Evolutionary conservation across 2,329 filamentous ascomycete genomes (phyloP).

Genomic region (Massarina eburnea): DNA sequence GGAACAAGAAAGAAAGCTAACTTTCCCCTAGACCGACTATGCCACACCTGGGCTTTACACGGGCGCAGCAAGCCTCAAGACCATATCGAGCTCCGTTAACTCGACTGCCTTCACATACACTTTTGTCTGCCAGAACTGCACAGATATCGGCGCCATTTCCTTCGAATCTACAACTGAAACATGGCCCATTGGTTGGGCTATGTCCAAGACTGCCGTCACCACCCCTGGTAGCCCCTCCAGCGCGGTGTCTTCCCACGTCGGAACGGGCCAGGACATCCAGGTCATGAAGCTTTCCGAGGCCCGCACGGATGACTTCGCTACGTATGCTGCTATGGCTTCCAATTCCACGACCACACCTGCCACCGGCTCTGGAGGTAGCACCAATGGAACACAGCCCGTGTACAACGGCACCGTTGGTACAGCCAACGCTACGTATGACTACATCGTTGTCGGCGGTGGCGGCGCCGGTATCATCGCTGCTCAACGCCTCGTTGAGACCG

Average conservation of each 20-base stretch:
- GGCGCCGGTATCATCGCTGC: constrained; percentile 42
- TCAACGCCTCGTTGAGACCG: constrained; percentile 41
- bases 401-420: constrained; percentile 9
- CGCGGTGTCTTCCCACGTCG: constrained; percentile 17
- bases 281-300: constrained; percentile 19
- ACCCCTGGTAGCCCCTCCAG: constrained; percentile 15
- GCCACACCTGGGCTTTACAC: constrained; percentile 43
- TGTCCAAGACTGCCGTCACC: constrained; percentile 16
- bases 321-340: constrained; percentile 22
- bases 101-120: constrained; percentile 53
- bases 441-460: constrained; percentile 45
- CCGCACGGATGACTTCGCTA: constrained; percentile 21
- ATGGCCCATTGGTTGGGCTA: constrained; percentile 13
- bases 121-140: constrained; percentile 47
- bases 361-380: neutral
- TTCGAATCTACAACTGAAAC: constrained; percentile 6
- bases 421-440: constrained; percentile 43
- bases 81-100: constrained; percentile 53
- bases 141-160: constrained; percentile 9
- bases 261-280: constrained; percentile 13
- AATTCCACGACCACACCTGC: constrained; percentile 1
- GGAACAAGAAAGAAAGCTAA: neutral
- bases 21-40: constrained; percentile 30
- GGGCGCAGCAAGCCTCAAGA: constrained; percentile 40
- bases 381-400: constrained; percentile 1